phyloP scores from a whole-genome alignment of 441 rosid species.

The Codiaeum variegatum region DNA sequence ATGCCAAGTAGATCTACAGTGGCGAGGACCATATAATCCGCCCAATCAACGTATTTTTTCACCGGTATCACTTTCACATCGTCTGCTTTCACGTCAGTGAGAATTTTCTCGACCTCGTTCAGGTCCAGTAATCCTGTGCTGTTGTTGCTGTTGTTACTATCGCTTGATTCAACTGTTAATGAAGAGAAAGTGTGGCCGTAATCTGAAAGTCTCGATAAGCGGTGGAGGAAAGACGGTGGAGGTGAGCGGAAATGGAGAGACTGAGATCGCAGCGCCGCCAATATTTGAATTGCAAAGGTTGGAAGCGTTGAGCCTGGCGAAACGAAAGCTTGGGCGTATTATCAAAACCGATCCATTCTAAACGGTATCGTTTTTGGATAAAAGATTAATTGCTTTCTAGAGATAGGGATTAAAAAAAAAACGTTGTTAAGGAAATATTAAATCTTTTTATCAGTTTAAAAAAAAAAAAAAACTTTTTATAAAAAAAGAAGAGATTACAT shows the following conservation, averaged over 20 bases:
- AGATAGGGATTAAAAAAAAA: no score
- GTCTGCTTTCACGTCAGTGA: constrained; percentile 74
- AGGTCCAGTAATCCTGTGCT: constrained; percentile 40
- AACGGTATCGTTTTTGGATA: background rate
- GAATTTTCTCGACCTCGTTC: constrained; percentile 70
- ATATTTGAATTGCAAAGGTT: constrained; percentile 36
- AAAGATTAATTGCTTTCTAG: no score
- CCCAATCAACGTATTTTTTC: constrained; percentile 50
- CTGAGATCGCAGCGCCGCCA: constrained; percentile 54
- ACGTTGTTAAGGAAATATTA: no score
- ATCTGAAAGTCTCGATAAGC: constrained; percentile 36
- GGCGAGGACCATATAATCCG: constrained; percentile 76
- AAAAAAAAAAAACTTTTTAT: no score
- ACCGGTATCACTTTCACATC: constrained; percentile 63
- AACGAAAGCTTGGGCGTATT: background rate
- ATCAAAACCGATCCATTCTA: no score
- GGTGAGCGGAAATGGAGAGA: constrained; percentile 17
- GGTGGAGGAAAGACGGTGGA: constrained; percentile 18
- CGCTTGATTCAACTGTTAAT: constrained; percentile 18
- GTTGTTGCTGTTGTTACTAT: background rate
- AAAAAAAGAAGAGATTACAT: no score
- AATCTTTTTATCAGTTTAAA: no score
- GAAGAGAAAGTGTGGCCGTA: constrained; percentile 28
- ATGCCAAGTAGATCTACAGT: constrained; percentile 89
- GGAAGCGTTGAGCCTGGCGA: background rate